These are phyloP conservation scores for Fusarium paranaense DNA, from an alignment of 2,329 filamentous ascomycete genomes.

Conservation along the genomic window DNA sequence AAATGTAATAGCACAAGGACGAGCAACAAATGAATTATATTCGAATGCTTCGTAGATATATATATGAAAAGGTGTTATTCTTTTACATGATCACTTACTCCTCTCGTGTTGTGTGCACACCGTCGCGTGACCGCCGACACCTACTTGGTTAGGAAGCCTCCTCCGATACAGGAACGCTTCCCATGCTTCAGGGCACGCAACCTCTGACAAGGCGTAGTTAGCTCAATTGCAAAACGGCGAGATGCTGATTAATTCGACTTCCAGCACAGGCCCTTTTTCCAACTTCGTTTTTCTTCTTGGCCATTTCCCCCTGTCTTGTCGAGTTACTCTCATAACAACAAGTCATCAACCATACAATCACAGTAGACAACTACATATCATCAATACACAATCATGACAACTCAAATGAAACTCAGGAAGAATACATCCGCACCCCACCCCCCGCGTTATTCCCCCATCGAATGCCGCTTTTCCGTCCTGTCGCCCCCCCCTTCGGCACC, in stretches of 20 bases:
- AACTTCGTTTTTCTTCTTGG: neutral
- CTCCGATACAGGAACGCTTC: neutral
- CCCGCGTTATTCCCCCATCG: conserved; percentile 21
- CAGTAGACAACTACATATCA: neutral
- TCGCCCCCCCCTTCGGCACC: conserved; percentile 22
- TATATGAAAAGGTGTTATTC: neutral
- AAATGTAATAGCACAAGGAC: neutral
- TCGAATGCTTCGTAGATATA: neutral
- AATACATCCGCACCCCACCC: conserved; percentile 2
- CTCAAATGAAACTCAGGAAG: neutral
- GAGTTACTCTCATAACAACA: neutral
- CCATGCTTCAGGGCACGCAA: neutral
- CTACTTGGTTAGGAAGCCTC: neutral
- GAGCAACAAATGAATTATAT: neutral
- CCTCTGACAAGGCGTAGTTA: neutral
- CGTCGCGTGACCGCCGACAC: neutral
- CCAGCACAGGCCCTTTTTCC: neutral
- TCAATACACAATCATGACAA: neutral
- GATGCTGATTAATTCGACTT: neutral
- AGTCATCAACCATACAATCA: neutral
- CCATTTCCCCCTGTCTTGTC: neutral
- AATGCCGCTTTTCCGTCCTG: conserved; percentile 15
- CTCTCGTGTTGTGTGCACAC: neutral
- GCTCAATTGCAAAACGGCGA: neutral
- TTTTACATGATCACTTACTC: neutral